A percentile compares a stretch with the other conserved stretches of the same genome.
Conservation (phyloP, 805 yeast genomes). For the Komagataella kurtzmanii region DNA sequence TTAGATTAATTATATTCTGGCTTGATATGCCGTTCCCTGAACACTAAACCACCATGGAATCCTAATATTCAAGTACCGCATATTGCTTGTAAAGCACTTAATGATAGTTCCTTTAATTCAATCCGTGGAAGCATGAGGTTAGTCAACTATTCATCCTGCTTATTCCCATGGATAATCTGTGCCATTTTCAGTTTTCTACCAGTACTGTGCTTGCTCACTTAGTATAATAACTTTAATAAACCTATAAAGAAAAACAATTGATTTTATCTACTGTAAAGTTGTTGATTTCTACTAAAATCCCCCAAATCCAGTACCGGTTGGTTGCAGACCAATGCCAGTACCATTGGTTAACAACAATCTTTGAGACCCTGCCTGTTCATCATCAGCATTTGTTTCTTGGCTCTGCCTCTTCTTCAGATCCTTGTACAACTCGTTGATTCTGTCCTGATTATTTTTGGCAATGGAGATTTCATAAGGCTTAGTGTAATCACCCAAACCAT, state of each 20-base stretch:
- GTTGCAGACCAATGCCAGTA: conserved; percentile 36
- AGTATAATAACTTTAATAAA: neutral
- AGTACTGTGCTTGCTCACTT: neutral
- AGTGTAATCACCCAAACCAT: conserved; percentile 67
- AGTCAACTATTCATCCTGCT: too few species aligned
- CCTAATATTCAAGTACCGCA: neutral
- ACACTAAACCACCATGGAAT: neutral
- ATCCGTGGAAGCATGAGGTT: too few species aligned
- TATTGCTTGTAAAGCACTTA: neutral
- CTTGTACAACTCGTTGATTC: conserved; percentile 47
- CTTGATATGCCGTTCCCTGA: neutral
- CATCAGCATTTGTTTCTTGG: conserved; percentile 35
- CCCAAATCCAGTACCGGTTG: conserved; percentile 65
- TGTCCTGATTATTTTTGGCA: conserved; percentile 64
- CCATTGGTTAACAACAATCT: conserved; percentile 81
- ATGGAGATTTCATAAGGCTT: conserved; percentile 87
- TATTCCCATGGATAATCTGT: too few species aligned
- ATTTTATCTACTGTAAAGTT: neutral
- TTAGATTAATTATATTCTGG: neutral
- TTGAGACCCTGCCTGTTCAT: conserved; percentile 36
- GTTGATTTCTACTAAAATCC: conserved; percentile 16
- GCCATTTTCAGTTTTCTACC: too few species aligned
- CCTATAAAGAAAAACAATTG: conserved; percentile 1
- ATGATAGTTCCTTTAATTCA: neutral
- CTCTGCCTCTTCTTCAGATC: conserved; percentile 63